Conservation (phyloP, 2,329 filamentous ascomycete species). For the Alternaria infectoria region DNA sequence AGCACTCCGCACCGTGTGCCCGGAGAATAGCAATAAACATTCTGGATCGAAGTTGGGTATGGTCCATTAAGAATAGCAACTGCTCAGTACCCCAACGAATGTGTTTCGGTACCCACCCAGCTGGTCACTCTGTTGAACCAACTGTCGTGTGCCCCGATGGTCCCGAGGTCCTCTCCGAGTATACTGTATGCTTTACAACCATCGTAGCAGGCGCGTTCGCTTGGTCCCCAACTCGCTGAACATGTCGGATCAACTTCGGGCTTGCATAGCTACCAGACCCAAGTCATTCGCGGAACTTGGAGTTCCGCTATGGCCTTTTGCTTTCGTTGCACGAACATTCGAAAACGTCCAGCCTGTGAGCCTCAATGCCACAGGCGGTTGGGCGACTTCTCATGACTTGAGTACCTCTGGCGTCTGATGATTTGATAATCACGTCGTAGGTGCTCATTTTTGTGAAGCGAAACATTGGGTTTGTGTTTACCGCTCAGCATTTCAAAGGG, state of each 20-base stretch:
- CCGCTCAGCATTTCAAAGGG: neutral
- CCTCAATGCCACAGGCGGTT: neutral
- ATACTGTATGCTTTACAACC: neutral
- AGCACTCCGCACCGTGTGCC: constrained; percentile 49
- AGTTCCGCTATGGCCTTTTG: neutral
- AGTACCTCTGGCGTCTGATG: neutral
- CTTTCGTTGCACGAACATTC: neutral
- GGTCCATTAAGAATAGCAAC: constrained; percentile 52
- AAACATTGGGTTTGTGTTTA: neutral
- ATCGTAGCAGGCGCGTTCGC: neutral
- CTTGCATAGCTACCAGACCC: neutral
- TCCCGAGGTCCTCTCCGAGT: neutral
- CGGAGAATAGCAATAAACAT: constrained; percentile 39
- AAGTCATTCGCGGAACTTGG: neutral
- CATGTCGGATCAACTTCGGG: neutral
- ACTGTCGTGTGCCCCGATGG: neutral
- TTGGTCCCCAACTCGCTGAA: neutral
- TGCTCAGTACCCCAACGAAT: constrained; percentile 48
- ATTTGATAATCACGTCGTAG: neutral
- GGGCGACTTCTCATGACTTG: neutral
- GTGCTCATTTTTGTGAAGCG: neutral
- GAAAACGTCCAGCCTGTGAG: neutral
- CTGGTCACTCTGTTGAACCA: neutral
- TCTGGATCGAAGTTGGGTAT: constrained; percentile 42
- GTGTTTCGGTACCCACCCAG: neutral